These are phyloP conservation scores for Camelina laxa DNA, from an alignment of 345 rosid species.

Conservation along the genomic window DNA sequence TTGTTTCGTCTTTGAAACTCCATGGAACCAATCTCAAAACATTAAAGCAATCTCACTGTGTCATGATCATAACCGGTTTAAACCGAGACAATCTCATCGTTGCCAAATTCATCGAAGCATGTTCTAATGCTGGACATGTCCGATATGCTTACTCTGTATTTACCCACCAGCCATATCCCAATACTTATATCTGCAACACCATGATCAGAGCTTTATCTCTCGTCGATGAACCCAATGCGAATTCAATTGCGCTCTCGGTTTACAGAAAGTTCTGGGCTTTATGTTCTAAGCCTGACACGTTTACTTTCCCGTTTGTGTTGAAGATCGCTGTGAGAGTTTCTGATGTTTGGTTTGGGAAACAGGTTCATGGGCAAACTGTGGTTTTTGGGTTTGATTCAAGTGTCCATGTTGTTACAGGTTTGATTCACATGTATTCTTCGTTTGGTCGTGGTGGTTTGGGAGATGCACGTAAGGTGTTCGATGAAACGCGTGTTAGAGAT, in stretches of 20 bases:
- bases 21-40: constrained; percentile 52
- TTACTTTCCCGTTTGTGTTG: constrained; percentile 65
- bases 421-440: constrained; percentile 60
- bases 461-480: constrained; percentile 68
- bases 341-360: constrained; percentile 53
- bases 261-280: constrained; percentile 54
- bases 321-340: constrained; percentile 54
- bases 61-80: constrained; percentile 52
- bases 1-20: constrained; percentile 32
- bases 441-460: constrained; percentile 32
- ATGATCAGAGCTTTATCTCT: constrained; percentile 62
- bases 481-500: constrained; percentile 44
- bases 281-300: constrained; percentile 62
- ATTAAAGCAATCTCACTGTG: constrained; percentile 57
- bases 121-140: constrained; percentile 56
- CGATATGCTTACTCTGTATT: constrained; percentile 60
- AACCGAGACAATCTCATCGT: constrained; percentile 50
- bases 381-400: constrained; percentile 53
- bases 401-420: constrained; percentile 54
- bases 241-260: constrained; percentile 48
- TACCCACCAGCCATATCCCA: constrained; percentile 38
- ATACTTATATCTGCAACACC: constrained; percentile 56
- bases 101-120: constrained; percentile 52
- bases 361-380: constrained; percentile 59
- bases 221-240: constrained; percentile 39